Conservation (phyloP, 2,329 filamentous ascomycete genomes). For the Catunica adiposa region DNA sequence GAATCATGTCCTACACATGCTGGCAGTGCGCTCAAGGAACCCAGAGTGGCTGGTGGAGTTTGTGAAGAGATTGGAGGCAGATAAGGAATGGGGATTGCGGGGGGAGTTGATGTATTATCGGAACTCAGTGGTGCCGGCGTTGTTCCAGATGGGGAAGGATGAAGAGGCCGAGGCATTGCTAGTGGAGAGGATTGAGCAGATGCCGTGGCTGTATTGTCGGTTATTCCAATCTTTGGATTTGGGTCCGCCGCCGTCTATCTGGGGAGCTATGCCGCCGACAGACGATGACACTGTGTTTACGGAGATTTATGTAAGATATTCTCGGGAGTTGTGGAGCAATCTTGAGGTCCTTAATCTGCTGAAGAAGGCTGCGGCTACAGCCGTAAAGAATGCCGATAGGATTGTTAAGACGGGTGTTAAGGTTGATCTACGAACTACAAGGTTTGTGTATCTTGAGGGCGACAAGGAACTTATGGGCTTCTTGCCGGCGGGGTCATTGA, state of each 20-base stretch:
- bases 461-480: conserved; percentile 52
- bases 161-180: conserved; percentile 50
- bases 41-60: conserved; percentile 61
- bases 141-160: conserved; percentile 51
- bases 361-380: conserved; percentile 42
- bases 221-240: conserved; percentile 69
- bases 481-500: conserved; percentile 49
- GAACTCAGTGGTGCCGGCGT: conserved; percentile 62
- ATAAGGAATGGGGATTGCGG: conserved; percentile 22
- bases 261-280: conserved; percentile 55
- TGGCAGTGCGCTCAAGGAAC: conserved; percentile 68
- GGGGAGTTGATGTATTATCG: conserved; percentile 47
- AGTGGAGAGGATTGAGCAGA: conserved; percentile 47
- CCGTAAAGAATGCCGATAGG: conserved; percentile 7
- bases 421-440: conserved; percentile 34
- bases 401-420: conserved; percentile 20
- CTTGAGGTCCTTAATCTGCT: conserved; percentile 53
- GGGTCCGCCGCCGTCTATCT: conserved; percentile 62
- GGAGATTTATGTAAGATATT: conserved; percentile 57
- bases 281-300: conserved; percentile 50
- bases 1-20: conserved; percentile 62
- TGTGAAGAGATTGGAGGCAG: conserved; percentile 26
- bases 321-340: conserved; percentile 77
- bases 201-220: conserved; percentile 72
- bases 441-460: conserved; percentile 65